Base-by-base conservation (phyloP, 148 eudicot species). In the Rhododendron mucronatum region DNA sequence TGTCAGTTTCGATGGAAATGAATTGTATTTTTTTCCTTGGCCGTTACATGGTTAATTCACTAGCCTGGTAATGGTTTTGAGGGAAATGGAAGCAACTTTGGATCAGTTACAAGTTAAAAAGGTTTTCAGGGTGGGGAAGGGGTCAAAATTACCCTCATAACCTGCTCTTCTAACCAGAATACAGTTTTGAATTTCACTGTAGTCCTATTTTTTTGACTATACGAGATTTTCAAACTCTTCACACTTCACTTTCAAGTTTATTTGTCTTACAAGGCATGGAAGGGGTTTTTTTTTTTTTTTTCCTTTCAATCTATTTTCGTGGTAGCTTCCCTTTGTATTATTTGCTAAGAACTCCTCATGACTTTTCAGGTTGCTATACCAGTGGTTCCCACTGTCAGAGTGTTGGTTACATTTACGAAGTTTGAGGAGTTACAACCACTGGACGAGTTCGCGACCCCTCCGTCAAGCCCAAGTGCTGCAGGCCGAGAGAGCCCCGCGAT, bases 401-500 rank as follows among this genome's bases (percentile, higher is more conserved):
- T 96, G 41, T 55, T 96, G 57, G 96, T 96, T 44, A 95, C 99
- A 7, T 96, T 96, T 84, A 92, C 99, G 1, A 96, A 96, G 87
- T 95, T 96, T 26, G 98, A 96, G 89, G 99, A 95, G 85, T 84
- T 96, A 47, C 95, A 91, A 88, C 92, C 96, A 0, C 6, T 85
- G 81, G 99, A 96, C 44, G 95, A 96, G 89, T 96, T 96, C 83
- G 91, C 95, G 18, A 96, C 99, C 35, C 99, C 99, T 18, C 99
- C 95, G 87, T 95, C 99, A 18, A 96, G 98, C 71, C 98, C 98
- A 18, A 86, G 91, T 16, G 88, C 88, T 44, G 83, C 87, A 45
- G 88, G 87, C 83, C 88, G 79, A 73, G 90, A 89, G 81, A 92
- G 90, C 83, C 92, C 93, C 3, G 11, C 86, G 28, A 79, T 74